A percentile compares a stretch with the other conserved stretches of the same genome.
Conservation (phyloP, 345 rosid genomes). For the Ceriops zippeliana region DNA sequence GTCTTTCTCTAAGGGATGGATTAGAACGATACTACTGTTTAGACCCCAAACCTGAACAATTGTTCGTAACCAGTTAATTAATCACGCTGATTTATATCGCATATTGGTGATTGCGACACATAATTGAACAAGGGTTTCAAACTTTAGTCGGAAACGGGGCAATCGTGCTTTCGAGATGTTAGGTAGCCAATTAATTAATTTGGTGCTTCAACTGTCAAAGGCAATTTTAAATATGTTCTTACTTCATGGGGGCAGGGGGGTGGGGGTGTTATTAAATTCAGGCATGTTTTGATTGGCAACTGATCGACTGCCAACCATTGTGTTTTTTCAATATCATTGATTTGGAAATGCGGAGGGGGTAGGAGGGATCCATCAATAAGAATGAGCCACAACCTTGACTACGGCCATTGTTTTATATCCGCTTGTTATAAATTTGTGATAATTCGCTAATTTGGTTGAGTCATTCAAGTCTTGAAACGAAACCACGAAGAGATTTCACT, state of each 20-base stretch:
- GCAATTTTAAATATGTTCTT: neutral
- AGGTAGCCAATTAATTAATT: neutral
- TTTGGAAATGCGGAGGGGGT: no score
- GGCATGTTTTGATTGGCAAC: neutral
- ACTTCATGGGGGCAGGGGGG: no score
- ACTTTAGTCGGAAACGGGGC: neutral
- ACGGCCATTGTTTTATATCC: no score
- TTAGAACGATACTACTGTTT: neutral
- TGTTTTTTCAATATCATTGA: neutral
- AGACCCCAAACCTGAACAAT: constrained; percentile 5
- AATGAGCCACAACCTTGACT: no score
- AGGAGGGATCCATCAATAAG: no score
- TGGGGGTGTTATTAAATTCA: neutral
- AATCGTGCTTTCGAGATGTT: neutral
- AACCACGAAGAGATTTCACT: no score
- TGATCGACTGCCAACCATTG: constrained; percentile 7
- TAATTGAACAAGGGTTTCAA: constrained; percentile 1
- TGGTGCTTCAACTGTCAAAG: neutral
- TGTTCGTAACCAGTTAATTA: constrained; percentile 1
- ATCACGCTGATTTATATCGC: neutral
- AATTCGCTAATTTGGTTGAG: no score
- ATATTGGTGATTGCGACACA: neutral
- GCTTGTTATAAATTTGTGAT: no score
- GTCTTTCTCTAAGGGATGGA: neutral
- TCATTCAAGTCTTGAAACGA: no score